phyloP scores from a whole-genome alignment of 192 early-diverging fungal genomes.

The Coemansia sp. region DNA sequence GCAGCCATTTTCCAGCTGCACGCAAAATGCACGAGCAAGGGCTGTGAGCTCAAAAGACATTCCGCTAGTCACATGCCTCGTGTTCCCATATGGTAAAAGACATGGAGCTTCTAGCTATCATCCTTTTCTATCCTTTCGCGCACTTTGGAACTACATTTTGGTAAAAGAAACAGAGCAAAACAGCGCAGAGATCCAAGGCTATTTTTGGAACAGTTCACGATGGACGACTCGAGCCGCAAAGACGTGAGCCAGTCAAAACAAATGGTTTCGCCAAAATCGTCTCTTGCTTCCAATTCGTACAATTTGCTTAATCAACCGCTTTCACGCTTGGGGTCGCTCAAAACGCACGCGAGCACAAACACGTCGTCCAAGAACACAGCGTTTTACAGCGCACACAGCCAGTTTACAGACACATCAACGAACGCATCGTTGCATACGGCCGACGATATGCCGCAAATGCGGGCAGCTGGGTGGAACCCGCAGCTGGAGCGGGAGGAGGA shows the following conservation, averaged over 20 bases:
- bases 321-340: constrained; percentile 19
- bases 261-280: not conserved
- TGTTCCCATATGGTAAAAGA: too few species aligned
- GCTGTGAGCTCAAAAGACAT: too few species aligned
- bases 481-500: constrained; percentile 6
- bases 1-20: not conserved
- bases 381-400: constrained; percentile 39
- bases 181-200: not conserved
- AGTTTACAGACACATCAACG: constrained; percentile 1
- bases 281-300: not conserved
- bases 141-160: too few species aligned
- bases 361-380: constrained; percentile 28
- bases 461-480: not conserved
- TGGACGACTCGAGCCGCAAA: constrained; percentile 3
- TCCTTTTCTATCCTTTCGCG: too few species aligned
- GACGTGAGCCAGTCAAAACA: not conserved
- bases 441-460: not conserved
- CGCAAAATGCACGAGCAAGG: too few species aligned
- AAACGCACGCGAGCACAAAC: constrained; percentile 21
- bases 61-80: not conserved
- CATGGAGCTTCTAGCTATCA: too few species aligned
- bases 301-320: constrained; percentile 11
- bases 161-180: too few species aligned
- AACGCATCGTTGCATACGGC: constrained; percentile 35
- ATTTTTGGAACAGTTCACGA: not conserved